Conservation (phyloP, 257 asterid genomes). For the Thymus quinquecostatus region DNA sequence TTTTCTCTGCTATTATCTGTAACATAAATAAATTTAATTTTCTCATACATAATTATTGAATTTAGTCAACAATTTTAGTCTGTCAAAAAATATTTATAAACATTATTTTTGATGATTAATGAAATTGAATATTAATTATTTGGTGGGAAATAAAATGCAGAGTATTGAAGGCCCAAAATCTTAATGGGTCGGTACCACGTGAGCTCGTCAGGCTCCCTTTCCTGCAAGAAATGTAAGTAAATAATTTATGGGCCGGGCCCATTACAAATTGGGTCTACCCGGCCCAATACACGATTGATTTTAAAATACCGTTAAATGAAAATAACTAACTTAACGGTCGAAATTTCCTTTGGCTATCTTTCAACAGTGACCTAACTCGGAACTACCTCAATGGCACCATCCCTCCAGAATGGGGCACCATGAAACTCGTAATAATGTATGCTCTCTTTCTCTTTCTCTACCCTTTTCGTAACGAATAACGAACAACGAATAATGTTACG, state of each 20-base stretch:
- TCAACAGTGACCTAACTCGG: conserved; percentile 59
- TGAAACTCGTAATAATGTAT: conserved; percentile 58
- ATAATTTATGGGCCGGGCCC: too few relatives aligned
- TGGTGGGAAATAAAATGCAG: conserved; percentile 36
- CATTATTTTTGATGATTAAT: too few relatives aligned
- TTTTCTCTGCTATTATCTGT: too few relatives aligned
- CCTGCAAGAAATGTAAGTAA: conserved; percentile 58
- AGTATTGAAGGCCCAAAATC: conserved; percentile 51
- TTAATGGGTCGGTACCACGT: conserved; percentile 55
- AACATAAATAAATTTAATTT: too few relatives aligned
- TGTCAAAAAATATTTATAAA: too few relatives aligned
- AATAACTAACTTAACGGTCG: conserved; percentile 20
- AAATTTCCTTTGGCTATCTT: not conserved
- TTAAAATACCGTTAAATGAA: too few relatives aligned
- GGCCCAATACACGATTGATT: too few relatives aligned
- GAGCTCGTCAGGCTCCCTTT: conserved; percentile 60
- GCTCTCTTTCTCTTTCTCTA: conserved; percentile 17
- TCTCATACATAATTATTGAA: too few relatives aligned
- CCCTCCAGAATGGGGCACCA: conserved; percentile 77
- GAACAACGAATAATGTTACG: not conserved
- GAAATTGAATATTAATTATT: not conserved
- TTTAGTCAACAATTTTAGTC: too few relatives aligned
- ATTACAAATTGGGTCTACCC: too few relatives aligned
- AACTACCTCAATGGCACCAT: conserved; percentile 75
- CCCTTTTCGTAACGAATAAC: not conserved